Evolutionary conservation across 495 filamentous ascomycete genomes (phyloP).

Genomic region (Lasiosphaeria ovina): DNA sequence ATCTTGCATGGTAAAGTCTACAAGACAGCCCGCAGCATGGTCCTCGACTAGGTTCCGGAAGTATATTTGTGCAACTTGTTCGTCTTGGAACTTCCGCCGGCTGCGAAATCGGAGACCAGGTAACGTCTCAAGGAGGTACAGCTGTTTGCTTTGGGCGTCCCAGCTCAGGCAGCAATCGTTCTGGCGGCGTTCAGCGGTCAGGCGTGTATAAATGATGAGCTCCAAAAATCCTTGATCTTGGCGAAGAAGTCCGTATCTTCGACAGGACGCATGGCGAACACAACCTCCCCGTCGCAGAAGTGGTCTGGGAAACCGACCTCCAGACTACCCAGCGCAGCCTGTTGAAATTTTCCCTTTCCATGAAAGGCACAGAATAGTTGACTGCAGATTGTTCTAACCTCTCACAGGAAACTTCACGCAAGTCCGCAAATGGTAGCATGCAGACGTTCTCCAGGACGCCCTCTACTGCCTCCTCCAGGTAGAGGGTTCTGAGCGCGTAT

Average conservation of each 20-base stretch:
- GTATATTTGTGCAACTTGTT: not conserved
- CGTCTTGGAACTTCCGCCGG: not conserved
- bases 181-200: not conserved
- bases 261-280: not conserved
- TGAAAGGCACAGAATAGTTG: not conserved
- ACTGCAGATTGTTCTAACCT: not conserved
- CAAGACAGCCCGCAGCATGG: not conserved
- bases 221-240: not conserved
- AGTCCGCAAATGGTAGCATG: not conserved
- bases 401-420: not conserved
- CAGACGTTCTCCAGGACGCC: not conserved
- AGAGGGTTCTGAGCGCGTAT: not conserved
- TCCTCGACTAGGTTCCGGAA: not conserved
- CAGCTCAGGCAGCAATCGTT: not conserved
- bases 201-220: not conserved
- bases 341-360: not conserved
- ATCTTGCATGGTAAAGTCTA: not conserved
- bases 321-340: not conserved
- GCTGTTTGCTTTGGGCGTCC: not conserved
- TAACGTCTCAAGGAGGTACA: not conserved
- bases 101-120: not conserved
- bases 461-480: not conserved
- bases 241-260: not conserved
- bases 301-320: not conserved
- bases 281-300: not conserved